Percentiles rank a stretch among this genome's conserved stretches.
Conservation (phyloP, 805 yeast species). For the Jamesozyma hellenica region DNA sequence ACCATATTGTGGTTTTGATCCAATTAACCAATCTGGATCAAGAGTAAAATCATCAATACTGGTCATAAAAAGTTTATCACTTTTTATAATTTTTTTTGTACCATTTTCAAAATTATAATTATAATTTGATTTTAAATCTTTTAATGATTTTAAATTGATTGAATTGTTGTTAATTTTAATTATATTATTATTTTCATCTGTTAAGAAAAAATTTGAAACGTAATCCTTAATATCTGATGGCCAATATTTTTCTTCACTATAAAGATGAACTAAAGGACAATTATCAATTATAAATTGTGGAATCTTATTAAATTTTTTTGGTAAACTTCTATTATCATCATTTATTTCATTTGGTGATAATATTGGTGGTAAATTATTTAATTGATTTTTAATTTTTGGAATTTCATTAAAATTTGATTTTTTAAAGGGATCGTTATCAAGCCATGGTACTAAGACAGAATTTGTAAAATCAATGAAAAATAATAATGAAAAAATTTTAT, state of each 20-base stretch:
- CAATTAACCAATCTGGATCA: constrained; percentile 84
- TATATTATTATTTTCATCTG: constrained; percentile 37
- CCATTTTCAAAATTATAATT: constrained; percentile 4
- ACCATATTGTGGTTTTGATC: constrained; percentile 57
- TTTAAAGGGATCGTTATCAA: constrained; percentile 14
- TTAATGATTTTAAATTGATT: constrained; percentile 3
- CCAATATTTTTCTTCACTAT: constrained; percentile 77
- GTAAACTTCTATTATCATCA: constrained; percentile 22
- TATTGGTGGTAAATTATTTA: constrained; percentile 17
- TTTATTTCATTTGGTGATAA: constrained; percentile 19
- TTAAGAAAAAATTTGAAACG: constrained; percentile 55
- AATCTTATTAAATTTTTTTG: constrained; percentile 36
- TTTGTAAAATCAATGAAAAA: neutral
- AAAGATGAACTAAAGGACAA: constrained; percentile 74
- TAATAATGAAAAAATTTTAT: no score
- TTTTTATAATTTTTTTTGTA: constrained; percentile 13
- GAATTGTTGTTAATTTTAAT: constrained; percentile 8
- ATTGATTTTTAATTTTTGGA: neutral
- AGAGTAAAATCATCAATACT: constrained; percentile 57
- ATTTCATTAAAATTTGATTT: constrained; percentile 3
- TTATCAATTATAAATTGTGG: constrained; percentile 55
- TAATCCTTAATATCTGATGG: constrained; percentile 73
- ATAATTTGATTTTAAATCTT: neutral
- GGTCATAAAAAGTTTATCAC: constrained; percentile 37
- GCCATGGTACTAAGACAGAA: constrained; percentile 11